phyloP scores from a whole-genome alignment of 176 grass and related monocot species.

The Musa beccarii region DNA sequence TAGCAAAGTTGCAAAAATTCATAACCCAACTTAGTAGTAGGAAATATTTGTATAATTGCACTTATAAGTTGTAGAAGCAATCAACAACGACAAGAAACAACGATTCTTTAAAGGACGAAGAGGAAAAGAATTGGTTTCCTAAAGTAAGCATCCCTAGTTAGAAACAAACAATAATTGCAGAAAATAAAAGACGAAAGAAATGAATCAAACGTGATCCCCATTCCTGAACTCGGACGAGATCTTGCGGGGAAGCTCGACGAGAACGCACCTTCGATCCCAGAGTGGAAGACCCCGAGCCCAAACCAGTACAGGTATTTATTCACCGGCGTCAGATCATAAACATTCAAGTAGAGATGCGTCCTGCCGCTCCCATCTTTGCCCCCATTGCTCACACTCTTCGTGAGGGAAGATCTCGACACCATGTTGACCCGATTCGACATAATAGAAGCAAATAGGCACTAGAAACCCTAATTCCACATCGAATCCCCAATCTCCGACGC shows the following conservation, averaged over 20 bases:
- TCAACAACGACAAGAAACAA: too few relatives aligned
- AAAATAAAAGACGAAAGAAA: background rate
- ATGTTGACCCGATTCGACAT: background rate
- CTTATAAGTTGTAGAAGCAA: too few relatives aligned
- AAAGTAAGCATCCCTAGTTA: too few relatives aligned
- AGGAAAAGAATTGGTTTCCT: too few relatives aligned
- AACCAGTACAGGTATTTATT: constrained; percentile 71
- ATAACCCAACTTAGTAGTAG: too few relatives aligned
- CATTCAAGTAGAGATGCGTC: constrained; percentile 58
- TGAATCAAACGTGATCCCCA: background rate
- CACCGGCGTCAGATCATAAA: constrained; percentile 61
- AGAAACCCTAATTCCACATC: background rate
- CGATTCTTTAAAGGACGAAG: too few relatives aligned
- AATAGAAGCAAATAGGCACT: background rate
- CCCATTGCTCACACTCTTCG: constrained; percentile 1
- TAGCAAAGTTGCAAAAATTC: too few relatives aligned
- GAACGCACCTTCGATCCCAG: constrained; percentile 59
- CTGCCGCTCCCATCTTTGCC: background rate
- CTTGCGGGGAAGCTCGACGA: background rate
- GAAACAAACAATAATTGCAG: too few relatives aligned
- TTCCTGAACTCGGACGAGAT: too few relatives aligned
- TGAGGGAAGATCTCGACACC: background rate
- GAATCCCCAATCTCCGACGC: background rate
- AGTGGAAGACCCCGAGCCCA: constrained; percentile 73
- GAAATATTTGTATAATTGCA: too few relatives aligned